Percentiles rank a stretch among this genome's conserved stretches.
Conservation (phyloP, 192 early-diverging fungal species). For the Mortierella alpina region DNA sequence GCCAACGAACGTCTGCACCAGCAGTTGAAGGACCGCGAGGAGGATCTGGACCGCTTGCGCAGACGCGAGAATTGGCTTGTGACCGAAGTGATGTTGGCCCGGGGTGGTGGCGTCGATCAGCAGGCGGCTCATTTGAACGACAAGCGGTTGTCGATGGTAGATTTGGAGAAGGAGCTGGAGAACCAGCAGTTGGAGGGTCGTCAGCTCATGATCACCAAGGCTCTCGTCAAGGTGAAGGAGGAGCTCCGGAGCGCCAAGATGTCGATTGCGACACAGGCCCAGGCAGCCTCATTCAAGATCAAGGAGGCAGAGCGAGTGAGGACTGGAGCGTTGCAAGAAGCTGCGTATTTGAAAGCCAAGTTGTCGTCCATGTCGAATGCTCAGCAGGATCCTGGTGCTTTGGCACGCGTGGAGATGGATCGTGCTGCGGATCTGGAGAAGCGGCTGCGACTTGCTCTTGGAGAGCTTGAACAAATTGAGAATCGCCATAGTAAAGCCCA, state of each 20-base stretch:
- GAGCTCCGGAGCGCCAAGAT: conserved; percentile 58
- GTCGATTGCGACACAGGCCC: conserved; percentile 58
- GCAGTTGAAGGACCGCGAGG: conserved; percentile 29
- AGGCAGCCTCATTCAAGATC: conserved; percentile 60
- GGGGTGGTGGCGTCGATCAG: background rate
- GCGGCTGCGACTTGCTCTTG: conserved; percentile 51
- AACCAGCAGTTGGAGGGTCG: conserved; percentile 50
- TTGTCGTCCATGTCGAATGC: conserved; percentile 58
- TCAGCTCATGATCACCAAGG: conserved; percentile 57
- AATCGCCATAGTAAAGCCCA: conserved; percentile 51
- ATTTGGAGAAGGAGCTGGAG: conserved; percentile 43
- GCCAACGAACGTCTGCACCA: conserved; percentile 4
- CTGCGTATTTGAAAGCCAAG: conserved; percentile 64
- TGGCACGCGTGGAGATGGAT: conserved; percentile 59
- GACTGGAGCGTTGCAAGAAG: conserved; percentile 66
- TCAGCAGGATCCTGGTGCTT: conserved; percentile 32
- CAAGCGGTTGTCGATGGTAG: conserved; percentile 31
- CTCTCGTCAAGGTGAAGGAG: conserved; percentile 58
- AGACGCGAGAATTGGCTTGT: conserved; percentile 48
- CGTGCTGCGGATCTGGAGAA: conserved; percentile 61
- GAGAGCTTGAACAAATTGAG: conserved; percentile 55
- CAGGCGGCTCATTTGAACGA: conserved; percentile 4
- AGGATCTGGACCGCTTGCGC: conserved; percentile 18
- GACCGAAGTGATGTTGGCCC: conserved; percentile 35
- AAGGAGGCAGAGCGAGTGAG: conserved; percentile 61